Conservation (phyloP, 169 alveolate genomes). For the Perkinsus olseni region DNA sequence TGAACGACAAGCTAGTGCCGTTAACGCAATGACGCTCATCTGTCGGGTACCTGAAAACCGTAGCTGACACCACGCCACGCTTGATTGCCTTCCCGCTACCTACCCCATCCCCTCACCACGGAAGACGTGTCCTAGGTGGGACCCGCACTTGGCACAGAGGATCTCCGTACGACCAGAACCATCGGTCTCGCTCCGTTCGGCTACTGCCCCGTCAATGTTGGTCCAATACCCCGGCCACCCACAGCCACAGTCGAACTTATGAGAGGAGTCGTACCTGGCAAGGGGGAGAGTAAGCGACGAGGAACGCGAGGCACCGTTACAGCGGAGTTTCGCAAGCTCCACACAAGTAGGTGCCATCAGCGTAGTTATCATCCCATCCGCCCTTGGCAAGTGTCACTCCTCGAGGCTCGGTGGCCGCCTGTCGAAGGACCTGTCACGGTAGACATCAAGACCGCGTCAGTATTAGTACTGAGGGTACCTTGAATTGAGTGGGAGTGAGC, state of each 20-base stretch:
- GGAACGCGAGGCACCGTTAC: no score
- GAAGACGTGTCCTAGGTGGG: not conserved
- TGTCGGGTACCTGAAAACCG: not conserved
- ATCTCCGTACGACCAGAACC: not conserved
- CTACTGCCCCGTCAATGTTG: not conserved
- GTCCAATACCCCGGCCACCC: slow-evolving; percentile 1
- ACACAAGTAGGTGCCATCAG: not conserved
- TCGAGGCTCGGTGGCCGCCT: not conserved
- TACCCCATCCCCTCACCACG: not conserved
- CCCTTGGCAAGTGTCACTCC: not conserved
- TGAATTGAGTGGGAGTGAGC: not conserved
- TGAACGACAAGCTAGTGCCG: not conserved
- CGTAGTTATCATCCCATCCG: not conserved
- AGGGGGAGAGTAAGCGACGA: no score
- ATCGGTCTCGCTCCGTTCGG: not conserved
- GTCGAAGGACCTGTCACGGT: not conserved
- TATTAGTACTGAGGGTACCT: not conserved
- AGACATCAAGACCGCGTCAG: not conserved
- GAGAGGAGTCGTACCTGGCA: not conserved
- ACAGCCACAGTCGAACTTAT: not conserved
- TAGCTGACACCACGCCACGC: not conserved
- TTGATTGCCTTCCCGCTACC: no score
- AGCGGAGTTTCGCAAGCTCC: not conserved
- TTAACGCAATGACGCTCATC: not conserved
- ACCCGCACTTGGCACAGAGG: not conserved